Evolutionary conservation across 73 alveolate species (phyloP).

Genomic region (Durusdinium trenchii): DNA sequence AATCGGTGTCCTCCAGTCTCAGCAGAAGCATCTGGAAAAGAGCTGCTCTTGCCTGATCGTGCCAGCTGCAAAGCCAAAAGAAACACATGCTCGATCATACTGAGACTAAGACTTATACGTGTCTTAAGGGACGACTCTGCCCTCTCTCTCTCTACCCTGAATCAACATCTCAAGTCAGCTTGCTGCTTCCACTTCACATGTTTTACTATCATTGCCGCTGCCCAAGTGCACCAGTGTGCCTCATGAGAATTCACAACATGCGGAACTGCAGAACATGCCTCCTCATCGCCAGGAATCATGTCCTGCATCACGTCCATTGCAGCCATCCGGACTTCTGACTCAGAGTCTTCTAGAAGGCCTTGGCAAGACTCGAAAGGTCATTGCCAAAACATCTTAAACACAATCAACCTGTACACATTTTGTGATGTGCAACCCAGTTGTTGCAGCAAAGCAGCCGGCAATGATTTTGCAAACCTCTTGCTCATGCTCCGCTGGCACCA

Average conservation of each 20-base stretch:
- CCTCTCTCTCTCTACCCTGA: too few species aligned
- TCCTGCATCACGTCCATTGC: slow-evolving; percentile 35
- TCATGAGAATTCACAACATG: too few species aligned
- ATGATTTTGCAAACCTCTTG: slow-evolving; percentile 8
- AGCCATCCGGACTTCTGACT: slow-evolving; percentile 41
- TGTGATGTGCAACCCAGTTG: background rate
- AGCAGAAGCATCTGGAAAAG: background rate
- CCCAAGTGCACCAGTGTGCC: too few species aligned
- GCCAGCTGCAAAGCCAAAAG: background rate
- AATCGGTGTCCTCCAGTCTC: background rate
- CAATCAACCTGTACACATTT: background rate
- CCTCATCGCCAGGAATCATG: slow-evolving; percentile 70
- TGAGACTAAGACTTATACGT: too few species aligned
- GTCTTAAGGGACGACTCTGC: too few species aligned
- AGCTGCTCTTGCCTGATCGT: background rate
- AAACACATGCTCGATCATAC: background rate
- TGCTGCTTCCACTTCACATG: too few species aligned
- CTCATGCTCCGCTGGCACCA: background rate
- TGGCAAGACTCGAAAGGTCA: background rate
- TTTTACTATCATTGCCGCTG: too few species aligned
- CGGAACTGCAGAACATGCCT: background rate
- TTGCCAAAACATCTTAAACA: too few species aligned
- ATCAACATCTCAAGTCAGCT: too few species aligned
- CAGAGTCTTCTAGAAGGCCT: background rate
- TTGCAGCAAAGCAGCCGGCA: background rate